Evolutionary conservation across 164 flowering plant species (phyloP).

Genomic region (Saururus chinensis): DNA sequence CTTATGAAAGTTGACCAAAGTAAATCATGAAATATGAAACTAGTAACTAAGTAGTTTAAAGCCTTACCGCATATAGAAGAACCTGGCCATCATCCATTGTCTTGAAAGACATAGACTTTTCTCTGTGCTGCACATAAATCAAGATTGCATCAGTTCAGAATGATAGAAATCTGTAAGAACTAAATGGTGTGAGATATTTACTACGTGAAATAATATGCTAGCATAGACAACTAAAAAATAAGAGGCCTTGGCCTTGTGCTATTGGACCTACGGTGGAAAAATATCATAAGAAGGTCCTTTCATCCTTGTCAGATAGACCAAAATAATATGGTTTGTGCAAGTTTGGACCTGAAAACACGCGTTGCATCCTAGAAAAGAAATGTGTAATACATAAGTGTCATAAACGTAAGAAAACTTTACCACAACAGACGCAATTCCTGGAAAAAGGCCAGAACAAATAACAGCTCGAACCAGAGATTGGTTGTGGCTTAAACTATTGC

Average conservation of each 20-base stretch:
- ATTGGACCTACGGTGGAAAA: no score
- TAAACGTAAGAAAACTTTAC: constrained; percentile 30
- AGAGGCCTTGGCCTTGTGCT: background rate
- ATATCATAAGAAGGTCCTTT: no score
- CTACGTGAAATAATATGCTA: background rate
- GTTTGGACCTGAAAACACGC: no score
- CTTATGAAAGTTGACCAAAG: no score
- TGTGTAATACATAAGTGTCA: background rate
- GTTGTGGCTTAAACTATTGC: constrained; percentile 78
- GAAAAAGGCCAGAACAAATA: constrained; percentile 94
- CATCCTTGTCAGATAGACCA: no score
- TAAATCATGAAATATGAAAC: background rate
- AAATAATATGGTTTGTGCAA: no score
- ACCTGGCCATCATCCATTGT: constrained; percentile 99
- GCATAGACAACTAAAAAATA: background rate
- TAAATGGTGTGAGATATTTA: no score
- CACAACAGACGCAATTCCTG: constrained; percentile 94
- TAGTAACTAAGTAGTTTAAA: background rate
- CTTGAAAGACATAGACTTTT: constrained; percentile 94
- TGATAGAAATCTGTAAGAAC: background rate
- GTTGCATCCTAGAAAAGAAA: no score
- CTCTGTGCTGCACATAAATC: constrained; percentile 63
- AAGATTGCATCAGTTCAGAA: constrained; percentile 6
- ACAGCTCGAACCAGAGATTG: constrained; percentile 91
- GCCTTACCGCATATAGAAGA: constrained; percentile 74